Evolutionary conservation across 2,329 filamentous ascomycete species (phyloP).

Genomic region (Claviceps sp.): DNA sequence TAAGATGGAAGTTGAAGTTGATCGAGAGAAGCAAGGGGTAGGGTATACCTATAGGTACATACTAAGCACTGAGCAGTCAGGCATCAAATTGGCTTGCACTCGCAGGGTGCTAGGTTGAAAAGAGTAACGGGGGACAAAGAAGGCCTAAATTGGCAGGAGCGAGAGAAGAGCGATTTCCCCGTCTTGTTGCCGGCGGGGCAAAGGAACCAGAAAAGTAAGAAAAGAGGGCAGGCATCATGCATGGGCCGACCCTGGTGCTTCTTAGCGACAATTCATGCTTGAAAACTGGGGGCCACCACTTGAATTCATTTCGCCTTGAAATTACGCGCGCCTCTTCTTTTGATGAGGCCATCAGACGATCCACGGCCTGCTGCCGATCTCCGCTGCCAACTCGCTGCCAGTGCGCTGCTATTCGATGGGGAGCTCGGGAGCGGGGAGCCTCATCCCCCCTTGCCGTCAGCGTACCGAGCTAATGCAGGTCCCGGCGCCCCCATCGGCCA

Average conservation of each 20-base stretch:
- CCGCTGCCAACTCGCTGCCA: not conserved
- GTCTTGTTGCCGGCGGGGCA: not conserved
- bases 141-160: not conserved
- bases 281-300: too few species aligned
- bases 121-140: not conserved
- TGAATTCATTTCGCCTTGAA: not conserved
- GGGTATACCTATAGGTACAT: not conserved
- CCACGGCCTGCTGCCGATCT: not conserved
- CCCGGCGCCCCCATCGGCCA: conserved; percentile 7
- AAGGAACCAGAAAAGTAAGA: not conserved
- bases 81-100: conserved; percentile 1
- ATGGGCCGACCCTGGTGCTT: not conserved
- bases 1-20: not conserved
- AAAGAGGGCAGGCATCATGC: not conserved
- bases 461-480: conserved; percentile 5
- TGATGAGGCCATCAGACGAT: not conserved
- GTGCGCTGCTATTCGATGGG: conserved; percentile 1
- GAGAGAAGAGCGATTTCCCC: not conserved
- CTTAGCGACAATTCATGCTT: not conserved
- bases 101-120: not conserved
- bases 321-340: not conserved
- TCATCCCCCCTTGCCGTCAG: not conserved
- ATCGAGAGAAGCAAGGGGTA: not conserved
- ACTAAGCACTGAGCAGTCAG: not conserved
- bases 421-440: not conserved